A percentile compares a stretch with the other conserved stretches of the same genome.
Evolutionary conservation across 768 basidiomycete genomes (phyloP).

Genomic region (Vararia minispora): DNA sequence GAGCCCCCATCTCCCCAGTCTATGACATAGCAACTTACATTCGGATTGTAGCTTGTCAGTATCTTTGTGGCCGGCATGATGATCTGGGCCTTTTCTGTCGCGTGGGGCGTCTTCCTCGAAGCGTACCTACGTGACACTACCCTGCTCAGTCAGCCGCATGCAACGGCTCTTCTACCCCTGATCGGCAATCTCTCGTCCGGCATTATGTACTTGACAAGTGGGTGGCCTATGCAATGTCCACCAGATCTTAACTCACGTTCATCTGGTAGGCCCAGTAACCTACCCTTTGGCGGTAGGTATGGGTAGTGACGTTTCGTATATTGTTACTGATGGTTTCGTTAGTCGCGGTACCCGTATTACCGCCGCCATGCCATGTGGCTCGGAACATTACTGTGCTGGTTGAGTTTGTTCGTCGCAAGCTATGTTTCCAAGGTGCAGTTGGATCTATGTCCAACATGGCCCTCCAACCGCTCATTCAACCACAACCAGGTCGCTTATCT

Average conservation of each 20-base stretch:
- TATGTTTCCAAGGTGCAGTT: conserved; percentile 14
- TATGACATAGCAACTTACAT: too few relatives aligned
- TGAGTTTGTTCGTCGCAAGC: conserved; percentile 19
- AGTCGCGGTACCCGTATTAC: conserved; percentile 16
- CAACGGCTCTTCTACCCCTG: conserved; percentile 19
- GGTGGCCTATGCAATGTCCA: not conserved
- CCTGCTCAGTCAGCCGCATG: conserved; percentile 15
- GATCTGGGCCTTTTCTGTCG: conserved; percentile 21
- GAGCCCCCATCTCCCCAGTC: too few relatives aligned
- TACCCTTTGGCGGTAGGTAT: conserved; percentile 17
- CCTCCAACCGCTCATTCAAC: not conserved
- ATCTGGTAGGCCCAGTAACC: conserved; percentile 7
- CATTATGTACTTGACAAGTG: conserved; percentile 23
- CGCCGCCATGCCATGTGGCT: conserved; percentile 16
- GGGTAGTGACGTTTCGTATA: too few relatives aligned
- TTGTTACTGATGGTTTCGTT: too few relatives aligned
- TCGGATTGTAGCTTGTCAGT: not conserved
- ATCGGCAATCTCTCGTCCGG: conserved; percentile 21
- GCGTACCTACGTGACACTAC: conserved; percentile 18
- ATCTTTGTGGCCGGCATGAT: conserved; percentile 1
- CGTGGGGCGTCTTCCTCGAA: conserved; percentile 21
- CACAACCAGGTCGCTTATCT: not conserved
- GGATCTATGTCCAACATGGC: not conserved
- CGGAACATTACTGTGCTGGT: conserved; percentile 15
- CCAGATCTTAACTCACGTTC: not conserved